phyloP scores from a whole-genome alignment of 768 basidiomycete genomes.

The Hygrophoropsis aurantiaca region DNA sequence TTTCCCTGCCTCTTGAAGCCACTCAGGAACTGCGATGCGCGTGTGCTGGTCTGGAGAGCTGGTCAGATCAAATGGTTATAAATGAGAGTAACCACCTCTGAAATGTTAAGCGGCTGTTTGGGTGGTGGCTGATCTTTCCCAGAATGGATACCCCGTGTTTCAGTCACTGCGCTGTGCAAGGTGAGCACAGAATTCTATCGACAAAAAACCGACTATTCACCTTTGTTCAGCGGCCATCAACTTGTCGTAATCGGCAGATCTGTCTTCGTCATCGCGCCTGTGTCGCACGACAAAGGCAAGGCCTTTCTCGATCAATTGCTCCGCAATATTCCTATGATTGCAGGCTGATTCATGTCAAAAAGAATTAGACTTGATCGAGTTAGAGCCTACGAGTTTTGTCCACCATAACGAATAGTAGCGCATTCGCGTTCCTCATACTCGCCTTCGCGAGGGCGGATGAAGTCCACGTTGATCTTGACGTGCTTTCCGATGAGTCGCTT shows the following conservation, averaged over 20 bases:
- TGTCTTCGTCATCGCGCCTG: conserved; percentile 91
- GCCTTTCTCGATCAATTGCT: conserved; percentile 92
- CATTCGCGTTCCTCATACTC: conserved; percentile 94
- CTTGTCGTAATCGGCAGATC: conserved; percentile 95
- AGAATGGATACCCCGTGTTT: conserved; percentile 84
- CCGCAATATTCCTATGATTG: conserved; percentile 77
- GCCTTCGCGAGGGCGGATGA: conserved; percentile 86
- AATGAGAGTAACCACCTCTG: conserved; percentile 58
- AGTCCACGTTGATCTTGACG: conserved; percentile 84
- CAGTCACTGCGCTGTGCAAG: conserved; percentile 65
- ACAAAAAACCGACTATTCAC: conserved; percentile 44
- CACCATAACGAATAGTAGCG: conserved; percentile 83
- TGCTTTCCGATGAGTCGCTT: conserved; percentile 91
- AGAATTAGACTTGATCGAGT: neutral
- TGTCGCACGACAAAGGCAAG: conserved; percentile 88
- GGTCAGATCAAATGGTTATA: conserved; percentile 1
- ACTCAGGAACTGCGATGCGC: conserved; percentile 86
- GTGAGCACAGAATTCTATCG: conserved; percentile 4
- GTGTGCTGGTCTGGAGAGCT: conserved; percentile 52
- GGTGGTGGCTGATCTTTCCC: conserved; percentile 83
- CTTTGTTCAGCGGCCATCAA: conserved; percentile 91
- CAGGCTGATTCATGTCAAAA: neutral
- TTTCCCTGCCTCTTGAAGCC: conserved; percentile 88
- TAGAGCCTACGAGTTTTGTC: conserved; percentile 67
- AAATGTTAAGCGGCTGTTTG: conserved; percentile 85